These are phyloP conservation scores for Candida ascalaphidarum DNA, from an alignment of 805 yeast species.

Conservation along the genomic window DNA sequence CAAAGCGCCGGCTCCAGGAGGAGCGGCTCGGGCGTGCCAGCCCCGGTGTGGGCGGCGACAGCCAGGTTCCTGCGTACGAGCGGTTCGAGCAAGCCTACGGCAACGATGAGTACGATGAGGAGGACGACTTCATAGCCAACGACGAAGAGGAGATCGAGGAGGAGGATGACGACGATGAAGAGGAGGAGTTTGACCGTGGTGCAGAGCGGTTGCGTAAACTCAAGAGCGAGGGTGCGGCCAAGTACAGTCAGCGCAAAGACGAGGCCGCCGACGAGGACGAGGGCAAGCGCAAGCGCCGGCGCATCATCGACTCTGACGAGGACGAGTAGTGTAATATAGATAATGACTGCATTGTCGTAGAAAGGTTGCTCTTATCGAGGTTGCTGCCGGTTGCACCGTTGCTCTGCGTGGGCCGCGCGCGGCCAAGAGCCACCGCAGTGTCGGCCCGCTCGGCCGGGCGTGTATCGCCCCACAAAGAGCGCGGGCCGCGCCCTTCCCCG, in stretches of 20 bases:
- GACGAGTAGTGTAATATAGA: slow-evolving; percentile 28
- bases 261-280: slow-evolving; percentile 24
- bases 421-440: too few relatives aligned
- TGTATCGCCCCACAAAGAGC: too few relatives aligned
- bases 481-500: too few relatives aligned
- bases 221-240: slow-evolving; percentile 48
- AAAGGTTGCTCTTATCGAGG: too few relatives aligned
- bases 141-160: slow-evolving; percentile 32
- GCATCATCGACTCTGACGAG: slow-evolving; percentile 42
- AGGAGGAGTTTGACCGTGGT: slow-evolving; percentile 42
- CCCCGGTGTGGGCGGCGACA: slow-evolving; percentile 14
- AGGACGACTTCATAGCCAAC: slow-evolving; percentile 36
- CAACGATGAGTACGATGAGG: slow-evolving; percentile 28
- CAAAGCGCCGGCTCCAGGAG: slow-evolving; percentile 47
- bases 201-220: slow-evolving; percentile 51
- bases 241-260: slow-evolving; percentile 22
- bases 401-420: too few relatives aligned
- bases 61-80: slow-evolving; percentile 29
- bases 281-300: slow-evolving; percentile 33
- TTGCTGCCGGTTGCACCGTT: too few relatives aligned
- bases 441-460: too few relatives aligned
- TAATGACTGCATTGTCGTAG: too few relatives aligned
- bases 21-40: slow-evolving; percentile 45
- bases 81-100: slow-evolving; percentile 29
- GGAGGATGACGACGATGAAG: slow-evolving; percentile 34